Evolutionary conservation across 805 yeast genomes (phyloP), one percentile per base, ranked within the genome.

Genomic region (Saccharomycopsis capsularis): DNA sequence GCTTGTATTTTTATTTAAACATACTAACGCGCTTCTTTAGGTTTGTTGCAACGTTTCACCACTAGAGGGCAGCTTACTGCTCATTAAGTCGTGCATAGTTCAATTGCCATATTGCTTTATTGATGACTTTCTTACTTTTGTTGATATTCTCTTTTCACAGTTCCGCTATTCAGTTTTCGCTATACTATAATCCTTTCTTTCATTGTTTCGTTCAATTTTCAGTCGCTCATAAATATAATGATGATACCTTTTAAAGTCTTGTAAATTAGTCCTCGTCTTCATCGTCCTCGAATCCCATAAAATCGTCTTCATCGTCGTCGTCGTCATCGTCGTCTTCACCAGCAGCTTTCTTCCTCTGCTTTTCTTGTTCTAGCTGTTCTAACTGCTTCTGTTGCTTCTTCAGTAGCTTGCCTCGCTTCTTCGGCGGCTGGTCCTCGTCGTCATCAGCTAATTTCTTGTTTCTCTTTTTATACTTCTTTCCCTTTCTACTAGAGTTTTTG

Each of bases 401-500:
- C 38, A 29, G 32, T 29, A 13, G 32, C 32, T 29, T 29, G 32
- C 32, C 32, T 29, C 32, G 6, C 19, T 11, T 9, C 38, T 34
- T 9, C 19, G 38, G 38, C 38, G 38, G 38, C n/a, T 34, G 38
- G 13, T 6, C 7, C n/a, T n/a, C 49, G 13, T 45, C 48, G 6
- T 32, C 29, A 19, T 24, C 44, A 3, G 23, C 44, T 16, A 27
- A 22, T 16, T 44, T 40, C 30, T 43, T 48, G 19, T 39, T 43
- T 22, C 48, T 15, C 35, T 44, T 48, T 41, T 48, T 48, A 21
- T 48, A 39, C 35, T 48, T 44, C 23, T 37, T 32, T 16, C 49
- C 36, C 23, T 45, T 48, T 32, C 45, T 21, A 24, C 36, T 32
- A 23, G n/a, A 21, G 3, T 36, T 36, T 32, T 36, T 42, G 13